These are phyloP conservation scores for Penicillium crustosum DNA, from an alignment of 2,329 filamentous ascomycete species.

Conservation along the genomic window DNA sequence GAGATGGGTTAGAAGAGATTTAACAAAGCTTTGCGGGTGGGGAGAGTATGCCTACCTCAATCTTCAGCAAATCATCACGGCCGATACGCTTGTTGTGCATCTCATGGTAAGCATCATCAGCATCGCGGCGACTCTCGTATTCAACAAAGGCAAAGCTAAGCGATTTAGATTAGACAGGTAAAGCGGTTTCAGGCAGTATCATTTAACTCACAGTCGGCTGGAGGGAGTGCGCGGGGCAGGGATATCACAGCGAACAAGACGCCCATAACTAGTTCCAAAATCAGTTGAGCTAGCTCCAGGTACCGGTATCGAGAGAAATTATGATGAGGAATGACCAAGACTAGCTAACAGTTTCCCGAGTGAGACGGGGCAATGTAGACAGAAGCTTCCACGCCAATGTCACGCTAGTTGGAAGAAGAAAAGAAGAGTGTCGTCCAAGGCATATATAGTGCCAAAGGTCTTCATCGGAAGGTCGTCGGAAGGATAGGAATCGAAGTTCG, in stretches of 20 bases:
- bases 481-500: slow-evolving; percentile 30
- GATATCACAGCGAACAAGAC: slow-evolving; percentile 97
- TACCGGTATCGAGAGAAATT: slow-evolving; percentile 6
- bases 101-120: slow-evolving; percentile 98
- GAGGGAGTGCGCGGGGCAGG: slow-evolving; percentile 90
- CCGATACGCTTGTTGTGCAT: slow-evolving; percentile 99
- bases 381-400: slow-evolving; percentile 5
- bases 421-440: slow-evolving; percentile 2
- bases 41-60: slow-evolving; percentile 68
- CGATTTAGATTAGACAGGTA: slow-evolving; percentile 1
- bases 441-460: slow-evolving; percentile 5
- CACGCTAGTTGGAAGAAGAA: slow-evolving; percentile 5
- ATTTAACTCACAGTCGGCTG: slow-evolving; percentile 81
- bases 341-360: slow-evolving; percentile 6
- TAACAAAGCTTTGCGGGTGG: background rate
- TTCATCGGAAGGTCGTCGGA: slow-evolving; percentile 13
- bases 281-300: slow-evolving; percentile 36
- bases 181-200: slow-evolving; percentile 4
- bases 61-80: slow-evolving; percentile 92
- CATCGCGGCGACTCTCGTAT: slow-evolving; percentile 97
- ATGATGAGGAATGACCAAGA: slow-evolving; percentile 18
- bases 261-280: slow-evolving; percentile 73
- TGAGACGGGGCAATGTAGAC: slow-evolving; percentile 7
- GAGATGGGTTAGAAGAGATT: slow-evolving; percentile 20
- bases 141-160: slow-evolving; percentile 93